These are phyloP conservation scores for Phytopythium helicoides DNA, from an alignment of 352 stramenopile genomes.

Conservation along the genomic window DNA sequence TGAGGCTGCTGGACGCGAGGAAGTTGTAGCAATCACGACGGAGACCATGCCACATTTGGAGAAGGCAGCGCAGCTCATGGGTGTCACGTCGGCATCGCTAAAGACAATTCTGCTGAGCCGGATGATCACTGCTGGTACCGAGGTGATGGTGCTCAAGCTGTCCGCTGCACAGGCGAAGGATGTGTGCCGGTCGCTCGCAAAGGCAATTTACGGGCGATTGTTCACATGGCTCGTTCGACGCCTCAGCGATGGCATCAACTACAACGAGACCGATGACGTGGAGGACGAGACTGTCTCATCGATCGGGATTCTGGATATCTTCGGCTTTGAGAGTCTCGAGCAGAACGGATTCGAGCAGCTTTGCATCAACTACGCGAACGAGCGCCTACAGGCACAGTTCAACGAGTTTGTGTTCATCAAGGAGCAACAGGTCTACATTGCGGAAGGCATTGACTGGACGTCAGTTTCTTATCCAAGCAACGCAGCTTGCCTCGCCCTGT, in stretches of 20 bases:
- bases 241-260: constrained; percentile 82
- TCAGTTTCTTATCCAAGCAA: constrained; percentile 83
- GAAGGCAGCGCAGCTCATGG: constrained; percentile 86
- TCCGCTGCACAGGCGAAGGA: constrained; percentile 80
- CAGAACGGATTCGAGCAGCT: constrained; percentile 85
- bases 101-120: constrained; percentile 86
- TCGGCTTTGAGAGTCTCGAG: constrained; percentile 85
- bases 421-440: constrained; percentile 81
- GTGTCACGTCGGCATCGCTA: constrained; percentile 78
- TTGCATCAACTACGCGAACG: constrained; percentile 88
- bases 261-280: constrained; percentile 39
- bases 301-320: constrained; percentile 89
- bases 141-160: constrained; percentile 82
- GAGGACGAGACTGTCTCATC: constrained; percentile 52
- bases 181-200: constrained; percentile 92
- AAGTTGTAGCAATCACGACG: constrained; percentile 37
- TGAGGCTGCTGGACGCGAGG: constrained; percentile 28
- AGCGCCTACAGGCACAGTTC: constrained; percentile 83
- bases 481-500: constrained; percentile 69
- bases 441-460: constrained; percentile 84
- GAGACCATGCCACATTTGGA: constrained; percentile 51
- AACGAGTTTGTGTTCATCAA: constrained; percentile 89
- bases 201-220: constrained; percentile 95
- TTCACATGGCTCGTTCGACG: constrained; percentile 95
- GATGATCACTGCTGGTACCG: constrained; percentile 91